Conservation (phyloP, 2,329 filamentous ascomycete genomes). For the Cryphonectria naterciae region DNA sequence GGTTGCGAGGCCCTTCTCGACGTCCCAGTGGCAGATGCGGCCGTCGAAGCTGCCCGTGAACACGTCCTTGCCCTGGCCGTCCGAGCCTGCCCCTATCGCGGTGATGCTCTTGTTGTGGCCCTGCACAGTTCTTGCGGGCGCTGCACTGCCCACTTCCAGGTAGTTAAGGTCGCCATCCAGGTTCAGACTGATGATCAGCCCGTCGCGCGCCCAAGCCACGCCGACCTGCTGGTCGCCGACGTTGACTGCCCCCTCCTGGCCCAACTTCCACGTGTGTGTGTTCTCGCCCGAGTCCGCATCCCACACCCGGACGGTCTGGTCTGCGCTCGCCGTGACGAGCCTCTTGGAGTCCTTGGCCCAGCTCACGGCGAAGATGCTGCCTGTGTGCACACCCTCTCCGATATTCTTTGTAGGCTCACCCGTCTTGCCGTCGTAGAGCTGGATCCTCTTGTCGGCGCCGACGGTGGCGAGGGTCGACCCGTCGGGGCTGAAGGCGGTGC, state of each 20-base stretch:
- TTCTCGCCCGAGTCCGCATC: conserved; percentile 79
- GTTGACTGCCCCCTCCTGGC: conserved; percentile 71
- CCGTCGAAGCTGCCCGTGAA: conserved; percentile 95
- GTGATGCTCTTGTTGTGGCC: conserved; percentile 94
- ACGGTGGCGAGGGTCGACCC: conserved; percentile 82
- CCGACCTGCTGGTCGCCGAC: conserved; percentile 90
- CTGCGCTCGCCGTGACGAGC: conserved; percentile 89
- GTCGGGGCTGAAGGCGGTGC: conserved; percentile 87
- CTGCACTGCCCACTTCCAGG: conserved; percentile 70
- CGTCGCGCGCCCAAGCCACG: conserved; percentile 88
- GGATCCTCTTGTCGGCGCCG: conserved; percentile 89
- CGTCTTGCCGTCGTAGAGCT: conserved; percentile 95
- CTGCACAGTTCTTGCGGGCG: conserved; percentile 73
- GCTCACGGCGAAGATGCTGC: conserved; percentile 88
- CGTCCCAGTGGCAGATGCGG: conserved; percentile 82
- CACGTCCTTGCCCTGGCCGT: conserved; percentile 65
- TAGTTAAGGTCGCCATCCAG: conserved; percentile 91
- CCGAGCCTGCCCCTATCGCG: conserved; percentile 64
- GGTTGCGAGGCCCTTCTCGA: conserved; percentile 68
- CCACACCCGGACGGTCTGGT: conserved; percentile 95
- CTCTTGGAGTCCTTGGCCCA: conserved; percentile 87
- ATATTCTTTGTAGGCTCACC: conserved; percentile 80
- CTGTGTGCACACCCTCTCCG: conserved; percentile 82
- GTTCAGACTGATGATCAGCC: conserved; percentile 86
- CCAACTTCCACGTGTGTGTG: conserved; percentile 83